Base-by-base conservation (phyloP, 208 protist genomes). In the Histomonas meleagridis region DNA sequence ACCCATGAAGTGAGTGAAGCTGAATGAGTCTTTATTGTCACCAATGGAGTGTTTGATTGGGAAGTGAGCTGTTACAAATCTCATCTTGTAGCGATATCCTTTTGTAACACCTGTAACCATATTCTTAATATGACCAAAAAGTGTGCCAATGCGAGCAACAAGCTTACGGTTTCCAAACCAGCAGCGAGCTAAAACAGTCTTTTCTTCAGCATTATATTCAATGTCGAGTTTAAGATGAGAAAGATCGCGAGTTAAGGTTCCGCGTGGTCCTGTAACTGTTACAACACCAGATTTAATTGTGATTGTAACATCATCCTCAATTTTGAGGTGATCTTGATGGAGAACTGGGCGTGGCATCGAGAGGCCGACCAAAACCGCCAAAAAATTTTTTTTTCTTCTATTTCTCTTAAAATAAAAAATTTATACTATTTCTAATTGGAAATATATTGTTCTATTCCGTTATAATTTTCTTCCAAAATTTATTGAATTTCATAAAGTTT, bases 91-190 rank as follows among this genome's bases (percentile, higher is more conserved):
- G 26, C 62, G 62, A 9, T 9, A 23, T 9, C 55, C 55, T 16
- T 46, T 2, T 76, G 65, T 76, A 46, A 76, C 65, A 76, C 65
- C 65, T 10, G 65, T 76, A n/a, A 76, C n/a, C 65, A 76, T 76
- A 35, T 76, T 76, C 35, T 76, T 76, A 35, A 76, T n/a, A 43
- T 35, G 16, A 35, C 65, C 65, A 46, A 76, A 76, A 18, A 76
- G 35, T 46, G 65, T 76, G 35, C 65, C 65, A n/a, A 60, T 60
- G 21, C 55, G 55, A 21, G 55, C 55, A 60, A 60, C 14, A 21
- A 60, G 55, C 55, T 60, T 60, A 21, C 55, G 55, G 55, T 60
- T 60, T 9, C 55, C 55, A 21, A 60, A 60, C 55, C 55, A 60
- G 55, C 55, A 60, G 55, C 55, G 55, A 21, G 55, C 55, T 60